Evolutionary conservation across 495 filamentous ascomycete species (phyloP).

Genomic region (Neurospora sublineolata): DNA sequence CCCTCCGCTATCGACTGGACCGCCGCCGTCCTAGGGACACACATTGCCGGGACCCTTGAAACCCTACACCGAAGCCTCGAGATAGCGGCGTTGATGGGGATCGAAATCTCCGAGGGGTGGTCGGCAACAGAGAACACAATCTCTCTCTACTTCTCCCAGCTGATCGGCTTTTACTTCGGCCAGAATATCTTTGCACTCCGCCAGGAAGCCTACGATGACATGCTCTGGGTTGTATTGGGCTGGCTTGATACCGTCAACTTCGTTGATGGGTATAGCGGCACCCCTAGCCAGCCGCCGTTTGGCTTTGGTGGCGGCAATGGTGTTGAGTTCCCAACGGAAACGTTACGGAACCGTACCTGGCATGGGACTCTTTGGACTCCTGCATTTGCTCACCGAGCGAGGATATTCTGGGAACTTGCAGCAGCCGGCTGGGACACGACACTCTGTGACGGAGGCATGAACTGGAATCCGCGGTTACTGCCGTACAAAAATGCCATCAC

Average conservation of each 20-base stretch:
- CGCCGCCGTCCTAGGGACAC: slow-evolving; percentile 72
- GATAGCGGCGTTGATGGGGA: slow-evolving; percentile 28
- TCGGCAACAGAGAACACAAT: slow-evolving; percentile 51
- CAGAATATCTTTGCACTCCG: slow-evolving; percentile 69
- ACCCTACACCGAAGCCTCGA: slow-evolving; percentile 42
- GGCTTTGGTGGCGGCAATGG: not conserved
- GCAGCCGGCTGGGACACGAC: slow-evolving; percentile 67
- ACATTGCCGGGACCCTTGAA: slow-evolving; percentile 57
- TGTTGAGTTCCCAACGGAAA: not conserved
- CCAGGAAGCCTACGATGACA: slow-evolving; percentile 84
- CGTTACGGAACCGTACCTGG: slow-evolving; percentile 38
- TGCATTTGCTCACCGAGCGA: slow-evolving; percentile 73
- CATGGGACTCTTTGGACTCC: slow-evolving; percentile 66
- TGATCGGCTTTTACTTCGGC: slow-evolving; percentile 70
- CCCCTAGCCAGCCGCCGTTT: slow-evolving; percentile 7
- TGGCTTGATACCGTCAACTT: slow-evolving; percentile 82
- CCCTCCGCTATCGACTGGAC: slow-evolving; percentile 90
- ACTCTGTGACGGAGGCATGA: slow-evolving; percentile 83
- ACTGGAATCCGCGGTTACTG: slow-evolving; percentile 70
- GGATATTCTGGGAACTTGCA: slow-evolving; percentile 82
- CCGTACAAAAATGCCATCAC: slow-evolving; percentile 98
- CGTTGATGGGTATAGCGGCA: slow-evolving; percentile 46
- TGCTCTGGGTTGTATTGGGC: slow-evolving; percentile 90
- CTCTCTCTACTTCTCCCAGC: slow-evolving; percentile 71
- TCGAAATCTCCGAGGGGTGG: not conserved